Evolutionary conservation across 2,329 filamentous ascomycete species (phyloP), one percentile per base, ranked within the genome.

Genomic region (Fusarium sp.): DNA sequence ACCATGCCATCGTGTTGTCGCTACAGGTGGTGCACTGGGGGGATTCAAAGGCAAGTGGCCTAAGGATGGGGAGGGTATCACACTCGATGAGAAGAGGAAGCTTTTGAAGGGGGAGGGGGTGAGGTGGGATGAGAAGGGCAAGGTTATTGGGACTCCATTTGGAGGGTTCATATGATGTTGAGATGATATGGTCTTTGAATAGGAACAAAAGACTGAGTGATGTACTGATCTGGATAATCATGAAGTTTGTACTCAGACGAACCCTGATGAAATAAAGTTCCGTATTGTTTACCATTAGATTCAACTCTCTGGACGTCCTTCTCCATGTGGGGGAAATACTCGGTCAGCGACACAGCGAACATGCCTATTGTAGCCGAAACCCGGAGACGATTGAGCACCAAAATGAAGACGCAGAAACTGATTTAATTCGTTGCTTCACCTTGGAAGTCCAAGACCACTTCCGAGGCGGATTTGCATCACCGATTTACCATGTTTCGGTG

Each of bases 1-100:
- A 7, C 93, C 93, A 2, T 97, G 93, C 66, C 93, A 97, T 79
- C 87, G 93, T 12, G 91, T 95, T 23, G 87, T 97, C 48, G 92
- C 92, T 8, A 90, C 89, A 42, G 90, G 90, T 54, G 90, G 92
- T 14, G 84, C 85, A n/a, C 79, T 93, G 23, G 91, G 91, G 43
- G 90, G 91, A 0, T 93, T 92, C 82, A 89, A 90, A 78, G 91
- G 91, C 4, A 85, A 88, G 69, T 89, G 88, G 84, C 85, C 88
- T 5, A 84, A 84, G 57, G 84, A 86, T 40, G 89, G 88, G 0
- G 86, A 89, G 71, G 88, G 88, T 2, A 85, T 87, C 61, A 89
- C 89, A 50, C 84, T 90, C 62, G 84, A 85, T 34, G 89, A 90
- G 80, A 93, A 93, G 83, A 84, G 87, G 75, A 77, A 79, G 66